Conservation (phyloP, 306 rosid genomes). For the Cucurbita ficifolia region DNA sequence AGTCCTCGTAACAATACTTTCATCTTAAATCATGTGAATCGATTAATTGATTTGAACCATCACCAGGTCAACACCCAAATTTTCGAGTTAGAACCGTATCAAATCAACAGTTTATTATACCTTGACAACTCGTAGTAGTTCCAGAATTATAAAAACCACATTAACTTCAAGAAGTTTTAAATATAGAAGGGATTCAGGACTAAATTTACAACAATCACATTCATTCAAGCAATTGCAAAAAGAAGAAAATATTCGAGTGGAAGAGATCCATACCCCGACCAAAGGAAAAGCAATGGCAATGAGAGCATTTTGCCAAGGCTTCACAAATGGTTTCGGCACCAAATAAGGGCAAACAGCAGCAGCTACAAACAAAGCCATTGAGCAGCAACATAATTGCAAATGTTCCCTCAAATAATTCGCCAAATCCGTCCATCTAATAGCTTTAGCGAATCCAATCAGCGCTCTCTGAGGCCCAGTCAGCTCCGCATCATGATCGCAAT, state of each 20-base stretch:
- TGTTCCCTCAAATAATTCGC: constrained; percentile 62
- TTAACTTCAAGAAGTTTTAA: background rate
- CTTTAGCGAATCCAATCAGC: constrained; percentile 52
- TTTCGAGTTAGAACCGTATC: background rate
- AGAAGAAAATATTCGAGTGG: background rate
- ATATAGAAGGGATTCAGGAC: background rate
- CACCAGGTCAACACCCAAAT: background rate
- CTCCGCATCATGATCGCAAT: constrained; percentile 19
- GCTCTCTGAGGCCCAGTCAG: constrained; percentile 48
- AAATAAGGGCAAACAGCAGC: constrained; percentile 71
- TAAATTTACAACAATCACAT: background rate
- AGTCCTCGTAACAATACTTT: background rate
- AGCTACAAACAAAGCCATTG: constrained; percentile 53
- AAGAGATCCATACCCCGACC: constrained; percentile 49
- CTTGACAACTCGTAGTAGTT: background rate
- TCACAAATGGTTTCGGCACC: constrained; percentile 43
- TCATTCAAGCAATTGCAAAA: background rate
- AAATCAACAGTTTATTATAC: background rate
- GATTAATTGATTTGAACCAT: background rate
- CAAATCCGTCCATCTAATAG: constrained; percentile 61
- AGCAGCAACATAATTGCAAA: constrained; percentile 64
- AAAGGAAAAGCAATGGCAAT: constrained; percentile 59
- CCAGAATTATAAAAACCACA: background rate
- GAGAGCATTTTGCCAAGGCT: constrained; percentile 57
- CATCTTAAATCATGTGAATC: background rate